Conservation (phyloP, 345 rosid genomes). For the Brassica nigra region DNA sequence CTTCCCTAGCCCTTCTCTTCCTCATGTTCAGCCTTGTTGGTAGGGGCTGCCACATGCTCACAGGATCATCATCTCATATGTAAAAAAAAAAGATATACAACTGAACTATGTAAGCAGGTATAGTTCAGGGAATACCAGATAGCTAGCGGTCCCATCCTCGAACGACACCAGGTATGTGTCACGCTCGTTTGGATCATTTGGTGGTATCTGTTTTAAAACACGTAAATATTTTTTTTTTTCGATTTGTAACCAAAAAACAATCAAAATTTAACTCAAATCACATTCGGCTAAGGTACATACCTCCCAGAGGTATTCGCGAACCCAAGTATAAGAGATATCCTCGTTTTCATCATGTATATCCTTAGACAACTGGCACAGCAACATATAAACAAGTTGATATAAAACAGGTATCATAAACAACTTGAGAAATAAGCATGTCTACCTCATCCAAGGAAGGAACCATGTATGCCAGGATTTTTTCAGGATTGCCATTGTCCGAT, state of each 20-base stretch:
- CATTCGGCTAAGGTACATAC: constrained; percentile 52
- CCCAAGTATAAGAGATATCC: constrained; percentile 83
- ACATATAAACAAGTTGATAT: constrained; percentile 26
- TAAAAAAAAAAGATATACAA: constrained; percentile 3
- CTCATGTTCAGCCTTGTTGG: constrained; percentile 80
- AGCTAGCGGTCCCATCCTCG: constrained; percentile 72
- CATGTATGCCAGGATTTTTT: constrained; percentile 91
- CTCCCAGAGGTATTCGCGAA: constrained; percentile 93
- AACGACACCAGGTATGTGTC: constrained; percentile 80
- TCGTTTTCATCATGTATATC: constrained; percentile 77
- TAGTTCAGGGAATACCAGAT: constrained; percentile 55
- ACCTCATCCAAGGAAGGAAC: constrained; percentile 87
- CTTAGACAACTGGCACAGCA: constrained; percentile 65
- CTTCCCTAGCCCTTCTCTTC: constrained; percentile 86
- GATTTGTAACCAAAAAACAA: constrained; percentile 6
- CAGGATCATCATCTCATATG: constrained; percentile 21
- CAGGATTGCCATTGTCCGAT: constrained; percentile 68
- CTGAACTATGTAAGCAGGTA: background rate
- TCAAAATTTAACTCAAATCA: background rate
- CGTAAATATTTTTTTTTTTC: constrained; percentile 12
- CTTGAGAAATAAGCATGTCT: constrained; percentile 27
- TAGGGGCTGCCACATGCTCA: constrained; percentile 67
- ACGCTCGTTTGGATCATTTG: constrained; percentile 72
- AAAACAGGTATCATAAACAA: background rate
- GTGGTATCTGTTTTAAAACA: constrained; percentile 53